Evolutionary conservation across 148 eudicot species (phyloP), one percentile per base, ranked within the genome.

Genomic region (Chenopodium suecicum): DNA sequence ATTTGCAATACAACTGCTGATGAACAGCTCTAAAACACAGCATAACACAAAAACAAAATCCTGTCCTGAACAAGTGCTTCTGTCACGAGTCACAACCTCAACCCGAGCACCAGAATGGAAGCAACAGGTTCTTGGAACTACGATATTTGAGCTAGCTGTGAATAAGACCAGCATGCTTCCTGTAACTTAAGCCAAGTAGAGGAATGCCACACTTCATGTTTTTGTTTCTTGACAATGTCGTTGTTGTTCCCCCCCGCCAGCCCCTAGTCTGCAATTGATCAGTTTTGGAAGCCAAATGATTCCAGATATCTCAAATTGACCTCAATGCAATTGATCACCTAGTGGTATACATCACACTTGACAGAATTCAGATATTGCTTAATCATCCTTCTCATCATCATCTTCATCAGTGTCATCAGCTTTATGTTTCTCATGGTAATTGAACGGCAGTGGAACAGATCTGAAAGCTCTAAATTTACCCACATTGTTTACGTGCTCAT

Each of bases 401-500:
- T 89, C 93, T 56, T 89, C 90, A 48, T 56, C 67, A 2, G 84
- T 79, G 50, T 86, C 91, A 65, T 72, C 81, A n/a, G 82, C 86
- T 14, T 78, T 82, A 31, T 73, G 74, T 31, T 82, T 83, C 9
- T 86, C 89, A 47, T 87, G 78, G 87, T 91, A 93, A 82, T 80
- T 85, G 84, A 93, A 93, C n/a, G 97, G 97, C 74, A 91, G 88
- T 16, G 97, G 95, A 58, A 93, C 89, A 6, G 94, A 89, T 82
- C 85, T 91, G 88, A 93, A 93, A 65, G 97, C 97, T 83, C 97
- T 85, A 72, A 87, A 93, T 73, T 79, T 90, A 13, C 97, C 97
- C 17, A 93, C 95, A 71, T 93, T 93, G 87, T 90, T 93, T 88
- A 93, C 75, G 83, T 91, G 97, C 86, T 93, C 97, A 82, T 94